Base-by-base conservation (phyloP, 192 early-diverging fungal species). In the Powellomyces hirtus region DNA sequence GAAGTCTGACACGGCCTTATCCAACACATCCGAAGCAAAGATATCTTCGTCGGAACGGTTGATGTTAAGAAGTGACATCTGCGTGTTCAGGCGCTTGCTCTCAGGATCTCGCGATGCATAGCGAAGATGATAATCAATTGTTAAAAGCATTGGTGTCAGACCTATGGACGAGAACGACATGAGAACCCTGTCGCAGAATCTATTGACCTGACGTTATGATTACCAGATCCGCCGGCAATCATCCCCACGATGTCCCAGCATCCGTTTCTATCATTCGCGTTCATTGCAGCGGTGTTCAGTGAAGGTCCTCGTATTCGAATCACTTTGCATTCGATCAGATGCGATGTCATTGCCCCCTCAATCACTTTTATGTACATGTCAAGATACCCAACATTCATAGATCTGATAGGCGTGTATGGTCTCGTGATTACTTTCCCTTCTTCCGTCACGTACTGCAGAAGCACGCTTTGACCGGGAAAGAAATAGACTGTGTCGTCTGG, bases 141-240 rank as follows among this genome's bases (percentile, higher is more conserved):
- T 24, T 20, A 70, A 35, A 3, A 77, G 45, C 44, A 69, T 62
- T 14, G 72, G 66, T 14, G 72, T 71, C 4, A 77, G 38, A 27
- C 71, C 75, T 74, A 24, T 42, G 11, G 40, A n/a, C 10, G n/a
- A 42, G 40, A 42, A 42, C 11, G 40, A 10, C n/a, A n/a, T n/a
- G 40, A 42, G 18, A 42, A 42, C 10, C 40, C 8, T 42, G 40
- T 8, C 40, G 40, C 18, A n/a, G n/a, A 11, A 11, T 42, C 40
- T 8, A 42, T 42, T 11, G 18, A 18, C 40, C 18, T 18, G 10
- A 8, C 40, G 8, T 42, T 11, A 42, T 8, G 10, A 8, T 42
- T 45, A 74, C 75, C 75, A 30, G 76, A 64, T 24, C 76, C 76
- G 4, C 67, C 71, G n/a, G 76, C 74, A 27, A 77, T 65, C 38